A percentile compares a stretch with the other conserved stretches of the same genome.
Evolutionary conservation across 805 yeast genomes (phyloP).

Genomic region (Barnettozyma botsteinii): DNA sequence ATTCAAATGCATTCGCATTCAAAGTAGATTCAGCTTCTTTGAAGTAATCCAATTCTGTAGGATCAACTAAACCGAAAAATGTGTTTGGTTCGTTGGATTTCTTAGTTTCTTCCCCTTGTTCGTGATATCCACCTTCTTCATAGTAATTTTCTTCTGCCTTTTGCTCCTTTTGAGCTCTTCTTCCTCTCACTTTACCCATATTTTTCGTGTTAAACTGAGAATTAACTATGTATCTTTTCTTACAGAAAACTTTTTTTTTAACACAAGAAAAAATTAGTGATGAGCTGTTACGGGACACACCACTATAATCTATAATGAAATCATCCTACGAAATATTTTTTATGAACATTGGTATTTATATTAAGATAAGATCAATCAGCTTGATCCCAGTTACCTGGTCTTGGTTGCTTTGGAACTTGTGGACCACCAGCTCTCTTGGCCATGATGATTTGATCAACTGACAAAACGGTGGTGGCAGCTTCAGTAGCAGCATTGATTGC

Average conservation of each 20-base stretch:
- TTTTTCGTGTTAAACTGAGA: neutral
- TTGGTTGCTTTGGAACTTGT: constrained; percentile 74
- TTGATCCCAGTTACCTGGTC: constrained; percentile 95
- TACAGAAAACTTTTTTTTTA: neutral
- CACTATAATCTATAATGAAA: too few species aligned
- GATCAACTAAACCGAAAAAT: constrained; percentile 83
- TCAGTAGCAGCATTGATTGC: constrained; percentile 94
- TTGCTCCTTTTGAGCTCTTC: constrained; percentile 32
- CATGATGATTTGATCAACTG: constrained; percentile 96
- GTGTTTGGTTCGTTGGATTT: constrained; percentile 31
- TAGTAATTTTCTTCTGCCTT: constrained; percentile 5
- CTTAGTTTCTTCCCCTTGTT: constrained; percentile 14
- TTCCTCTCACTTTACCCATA: constrained; percentile 36
- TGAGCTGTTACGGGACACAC: constrained; percentile 10
- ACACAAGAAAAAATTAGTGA: neutral
- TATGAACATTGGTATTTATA: neutral
- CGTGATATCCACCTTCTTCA: constrained; percentile 9
- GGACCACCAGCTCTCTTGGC: constrained; percentile 99
- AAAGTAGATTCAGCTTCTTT: constrained; percentile 87
- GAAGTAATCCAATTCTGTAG: constrained; percentile 83
- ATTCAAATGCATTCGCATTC: constrained; percentile 71
- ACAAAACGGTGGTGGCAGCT: constrained; percentile 83
- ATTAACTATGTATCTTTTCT: too few species aligned
- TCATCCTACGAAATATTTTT: neutral
- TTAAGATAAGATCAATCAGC: constrained; percentile 48